Base-by-base conservation (phyloP, 2,329 filamentous ascomycete genomes). In the Fusarium tjaetaba region DNA sequence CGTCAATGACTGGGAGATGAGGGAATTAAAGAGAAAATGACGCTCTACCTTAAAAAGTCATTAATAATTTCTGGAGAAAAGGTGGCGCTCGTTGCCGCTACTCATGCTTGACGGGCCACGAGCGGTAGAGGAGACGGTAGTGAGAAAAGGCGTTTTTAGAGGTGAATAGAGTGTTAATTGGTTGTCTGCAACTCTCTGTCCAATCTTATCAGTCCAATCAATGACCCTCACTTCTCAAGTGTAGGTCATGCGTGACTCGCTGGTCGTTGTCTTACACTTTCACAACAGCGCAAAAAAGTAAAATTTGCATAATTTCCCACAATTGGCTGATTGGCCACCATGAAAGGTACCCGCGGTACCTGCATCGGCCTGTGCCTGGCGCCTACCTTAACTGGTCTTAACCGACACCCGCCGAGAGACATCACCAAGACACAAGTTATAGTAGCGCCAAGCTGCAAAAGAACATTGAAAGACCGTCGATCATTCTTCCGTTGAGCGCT, bases 251-350 rank as follows among this genome's bases (percentile, higher is more conserved):
- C 16, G 52, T 58, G 61, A 61, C 68, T 65, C 49, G 45, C 41
- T 55, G 32, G 32, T 43, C 22, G 55, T 34, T 55, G 22, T 46
- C 38, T 41, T 58, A 42, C 42, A 53, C 39, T 36, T 59, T 71
- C 65, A 71, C 61, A 68, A 72, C 51, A 73, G 53, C 63, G 58
- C 26, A 45, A 58, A 41, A 61, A 68, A 70, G 65, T 76, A 77
- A 80, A 71, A 80, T 79, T 80, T 80, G 77, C 71, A 38, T 38
- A 38, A 38, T 20, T 38, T 38, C 36, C 18, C 36, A 36, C 34
- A 36, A 38, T 59, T 49, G 49, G n/a, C 57, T 62, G 67, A 74
- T 69, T 56, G 55, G 52, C 36, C 36, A 11, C 18, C 36, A 38
- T 20, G 10, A 38, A 36, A 36, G 34, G 34, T 36, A 36, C 34